These are phyloP conservation scores for Ottelia alismoides DNA, from an alignment of 106 monocot species.

Conservation along the genomic window DNA sequence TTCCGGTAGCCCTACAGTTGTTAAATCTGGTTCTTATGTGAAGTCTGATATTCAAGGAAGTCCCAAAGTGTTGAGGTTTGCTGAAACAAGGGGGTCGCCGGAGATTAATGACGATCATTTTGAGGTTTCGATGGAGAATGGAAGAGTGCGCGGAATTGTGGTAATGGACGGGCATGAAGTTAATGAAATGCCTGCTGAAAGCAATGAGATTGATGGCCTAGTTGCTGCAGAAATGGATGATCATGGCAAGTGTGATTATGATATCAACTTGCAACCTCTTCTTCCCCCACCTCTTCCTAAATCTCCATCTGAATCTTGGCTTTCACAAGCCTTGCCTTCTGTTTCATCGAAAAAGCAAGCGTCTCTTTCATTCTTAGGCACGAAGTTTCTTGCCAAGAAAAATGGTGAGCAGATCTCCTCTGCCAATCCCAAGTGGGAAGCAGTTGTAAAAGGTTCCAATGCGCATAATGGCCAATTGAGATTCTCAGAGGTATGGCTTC, in stretches of 20 bases:
- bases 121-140: no score
- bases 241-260: constrained; percentile 9
- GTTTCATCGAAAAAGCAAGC: constrained; percentile 32
- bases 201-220: constrained; percentile 7
- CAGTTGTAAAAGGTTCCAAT: constrained; percentile 11
- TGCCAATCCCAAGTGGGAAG: constrained; percentile 9
- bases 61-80: no score
- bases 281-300: constrained; percentile 55
- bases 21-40: no score
- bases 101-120: no score
- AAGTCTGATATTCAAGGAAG: no score
- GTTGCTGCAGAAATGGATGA: constrained; percentile 1
- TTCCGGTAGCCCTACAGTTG: no score
- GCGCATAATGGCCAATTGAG: constrained; percentile 21
- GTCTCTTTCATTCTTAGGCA: constrained; percentile 31
- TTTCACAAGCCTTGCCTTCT: constrained; percentile 54
- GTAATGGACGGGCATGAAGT: no score
- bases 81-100: no score
- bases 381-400: constrained; percentile 27
- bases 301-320: constrained; percentile 82
- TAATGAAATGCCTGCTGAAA: no score
- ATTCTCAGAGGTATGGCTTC: constrained; percentile 38
- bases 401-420: constrained; percentile 7
- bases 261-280: constrained; percentile 7
- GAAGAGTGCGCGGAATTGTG: no score